A percentile compares a stretch with the other conserved stretches of the same genome.
phyloP scores from a whole-genome alignment of 2,329 filamentous ascomycete genomes.

The Westerdykella sp. region DNA sequence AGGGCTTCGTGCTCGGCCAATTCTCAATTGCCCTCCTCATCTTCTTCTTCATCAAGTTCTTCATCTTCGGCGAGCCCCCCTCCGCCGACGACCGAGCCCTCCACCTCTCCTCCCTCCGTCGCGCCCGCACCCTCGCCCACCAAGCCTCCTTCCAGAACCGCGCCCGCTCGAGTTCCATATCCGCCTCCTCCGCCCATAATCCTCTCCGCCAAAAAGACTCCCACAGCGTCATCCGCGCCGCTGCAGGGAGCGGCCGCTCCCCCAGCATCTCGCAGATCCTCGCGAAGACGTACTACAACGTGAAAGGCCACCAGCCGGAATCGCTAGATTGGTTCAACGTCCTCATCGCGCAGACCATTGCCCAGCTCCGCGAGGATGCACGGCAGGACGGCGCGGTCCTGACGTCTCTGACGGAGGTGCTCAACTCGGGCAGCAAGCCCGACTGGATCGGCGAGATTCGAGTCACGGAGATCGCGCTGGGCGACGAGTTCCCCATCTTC shows the following conservation, averaged over 20 bases:
- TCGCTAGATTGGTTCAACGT: conserved; percentile 99
- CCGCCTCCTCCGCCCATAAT: conserved; percentile 8
- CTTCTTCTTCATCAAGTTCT: conserved; percentile 97
- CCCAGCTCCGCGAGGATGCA: conserved; percentile 87
- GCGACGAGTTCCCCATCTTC: conserved; percentile 97
- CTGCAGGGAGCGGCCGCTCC: conserved; percentile 43
- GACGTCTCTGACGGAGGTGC: conserved; percentile 70
- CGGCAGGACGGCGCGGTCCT: conserved; percentile 88
- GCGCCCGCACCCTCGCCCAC: conserved; percentile 68
- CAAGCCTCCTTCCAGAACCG: conserved; percentile 21
- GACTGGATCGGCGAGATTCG: conserved; percentile 91
- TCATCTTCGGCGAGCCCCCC: conserved; percentile 94
- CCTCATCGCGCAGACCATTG: conserved; percentile 89
- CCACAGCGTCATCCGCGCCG: conserved; percentile 42
- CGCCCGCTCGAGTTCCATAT: conserved; percentile 31
- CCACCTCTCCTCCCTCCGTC: conserved; percentile 66
- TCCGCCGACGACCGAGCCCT: conserved; percentile 75
- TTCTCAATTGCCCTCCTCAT: conserved; percentile 86
- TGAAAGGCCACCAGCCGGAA: conserved; percentile 90
- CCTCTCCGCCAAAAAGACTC: conserved; percentile 35
- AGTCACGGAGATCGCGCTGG: conserved; percentile 87
- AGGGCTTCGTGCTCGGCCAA: conserved; percentile 88
- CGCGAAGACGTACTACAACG: conserved; percentile 91
- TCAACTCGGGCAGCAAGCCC: conserved; percentile 82
- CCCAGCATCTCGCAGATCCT: conserved; percentile 92